Base-by-base conservation (phyloP, 208 protist genomes). In the Acanthamoeba castellanii region DNA sequence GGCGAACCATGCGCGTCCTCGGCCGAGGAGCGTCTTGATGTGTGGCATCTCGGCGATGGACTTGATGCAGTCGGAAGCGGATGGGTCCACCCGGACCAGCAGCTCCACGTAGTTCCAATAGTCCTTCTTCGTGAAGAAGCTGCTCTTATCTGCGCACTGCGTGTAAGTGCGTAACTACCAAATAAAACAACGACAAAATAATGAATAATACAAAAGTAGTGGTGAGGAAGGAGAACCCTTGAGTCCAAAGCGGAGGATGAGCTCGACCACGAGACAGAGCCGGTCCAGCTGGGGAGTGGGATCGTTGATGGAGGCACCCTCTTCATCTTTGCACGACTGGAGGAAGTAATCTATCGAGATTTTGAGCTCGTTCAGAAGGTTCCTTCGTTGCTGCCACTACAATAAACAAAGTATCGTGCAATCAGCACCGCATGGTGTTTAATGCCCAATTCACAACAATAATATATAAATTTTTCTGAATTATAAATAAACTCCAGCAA, bases 21-120 rank as follows among this genome's bases (percentile, higher is more conserved):
- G 37, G 34, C 89, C 89, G 20, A 76, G 50, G 16, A 64, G 34
- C 37, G 89, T 94, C 47, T 82, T 76, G 6, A 94, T 82, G 68
- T 94, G 89, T 18, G 89, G 68, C 89, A 94, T 20, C 89, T 94
- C 68, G 25, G 66, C 68, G 47, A 94, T 45, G 47, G 59, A 82
- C 68, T 94, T 74, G 45, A 94, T 57, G 66, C 89, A 59, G 70
- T 94, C 68, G 20, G 32, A 42, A 64, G 89, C 89, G 11, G 89
- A 64, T 2, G 70, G 68, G 47, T 82, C 45, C 27, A 94, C 45
- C 45, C 32, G 7, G 5, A 68, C 61, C 59, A 94, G 68, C n/a
- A 66, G 68, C 30, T 94, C 68, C 14, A 94, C 25, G 50, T 94
- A 94, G 70, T 94, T 82, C 89, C 89, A 94, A 82, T 94, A 94